These are phyloP conservation scores for Penicillium steckii DNA, from an alignment of 495 filamentous ascomycete genomes.

Conservation along the genomic window DNA sequence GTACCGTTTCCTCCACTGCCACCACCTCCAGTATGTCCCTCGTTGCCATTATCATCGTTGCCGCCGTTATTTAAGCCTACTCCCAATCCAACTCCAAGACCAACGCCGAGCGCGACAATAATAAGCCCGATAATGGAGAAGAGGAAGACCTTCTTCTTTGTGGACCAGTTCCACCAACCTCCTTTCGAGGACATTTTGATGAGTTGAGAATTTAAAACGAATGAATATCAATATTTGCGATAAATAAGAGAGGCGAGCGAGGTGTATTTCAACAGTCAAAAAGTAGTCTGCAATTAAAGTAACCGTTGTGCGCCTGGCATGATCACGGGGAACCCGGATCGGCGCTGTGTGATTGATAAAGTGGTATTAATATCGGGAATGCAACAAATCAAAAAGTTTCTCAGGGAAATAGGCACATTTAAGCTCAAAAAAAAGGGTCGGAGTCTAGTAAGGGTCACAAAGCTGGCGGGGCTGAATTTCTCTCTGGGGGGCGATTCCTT, in stretches of 20 bases:
- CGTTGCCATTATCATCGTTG: conserved; percentile 5
- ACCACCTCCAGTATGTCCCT: conserved; percentile 17
- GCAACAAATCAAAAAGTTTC: conserved; percentile 1
- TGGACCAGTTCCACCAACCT: conserved; percentile 36
- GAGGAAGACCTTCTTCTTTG: conserved; percentile 40
- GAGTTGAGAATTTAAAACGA: not conserved
- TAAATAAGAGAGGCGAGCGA: not conserved
- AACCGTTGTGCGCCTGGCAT: not conserved
- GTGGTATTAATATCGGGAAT: conserved; percentile 5
- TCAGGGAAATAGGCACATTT: conserved; percentile 14
- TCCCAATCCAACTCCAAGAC: conserved; percentile 54
- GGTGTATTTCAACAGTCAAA: not conserved
- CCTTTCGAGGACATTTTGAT: conserved; percentile 4
- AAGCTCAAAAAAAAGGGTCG: conserved; percentile 14
- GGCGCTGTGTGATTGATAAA: not conserved
- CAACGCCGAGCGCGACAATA: conserved; percentile 50
- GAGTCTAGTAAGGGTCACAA: conserved; percentile 2
- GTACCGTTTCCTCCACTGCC: conserved; percentile 18
- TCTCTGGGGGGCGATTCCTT: conserved; percentile 11
- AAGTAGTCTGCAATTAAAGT: not conserved
- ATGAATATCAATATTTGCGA: not conserved
- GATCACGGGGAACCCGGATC: not conserved
- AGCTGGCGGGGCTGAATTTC: conserved; percentile 8
- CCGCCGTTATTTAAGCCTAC: conserved; percentile 29
- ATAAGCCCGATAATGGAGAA: conserved; percentile 26